phyloP scores from a whole-genome alignment of 768 basidiomycete species.

The Multifurca ochricompacta region DNA sequence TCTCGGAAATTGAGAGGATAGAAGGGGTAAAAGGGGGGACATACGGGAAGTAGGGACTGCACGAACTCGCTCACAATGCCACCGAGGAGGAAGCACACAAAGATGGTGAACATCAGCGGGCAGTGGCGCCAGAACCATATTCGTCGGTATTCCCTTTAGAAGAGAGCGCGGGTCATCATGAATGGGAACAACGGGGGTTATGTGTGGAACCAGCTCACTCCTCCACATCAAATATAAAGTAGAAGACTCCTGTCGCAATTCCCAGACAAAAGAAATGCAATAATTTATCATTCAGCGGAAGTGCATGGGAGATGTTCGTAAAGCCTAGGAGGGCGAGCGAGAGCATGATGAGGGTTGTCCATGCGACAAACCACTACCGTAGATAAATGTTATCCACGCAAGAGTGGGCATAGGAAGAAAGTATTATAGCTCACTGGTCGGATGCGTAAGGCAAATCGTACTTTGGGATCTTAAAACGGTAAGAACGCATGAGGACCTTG shows the following conservation, averaged over 20 bases:
- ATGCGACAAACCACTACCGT: constrained; percentile 70
- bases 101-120: constrained; percentile 55
- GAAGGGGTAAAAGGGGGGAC: constrained; percentile 13
- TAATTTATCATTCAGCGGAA: constrained; percentile 74
- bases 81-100: constrained; percentile 73
- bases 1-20: not conserved
- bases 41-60: constrained; percentile 66
- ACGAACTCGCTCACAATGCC: constrained; percentile 78
- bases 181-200: not conserved
- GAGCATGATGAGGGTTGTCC: constrained; percentile 61
- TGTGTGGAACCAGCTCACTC: constrained; percentile 46
- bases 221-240: constrained; percentile 82
- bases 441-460: constrained; percentile 61
- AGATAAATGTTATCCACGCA: not conserved
- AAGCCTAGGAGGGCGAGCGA: constrained; percentile 69
- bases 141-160: constrained; percentile 57
- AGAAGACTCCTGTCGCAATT: constrained; percentile 72
- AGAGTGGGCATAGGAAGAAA: not conserved
- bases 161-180: not conserved
- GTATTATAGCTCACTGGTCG: constrained; percentile 45
- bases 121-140: constrained; percentile 85
- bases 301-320: constrained; percentile 53
- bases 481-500: constrained; percentile 66
- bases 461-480: constrained; percentile 52
- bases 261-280: constrained; percentile 73